These are phyloP conservation scores for Gryganskiella cystojenkinii DNA, from an alignment of 192 early-diverging fungal species.

Conservation along the genomic window DNA sequence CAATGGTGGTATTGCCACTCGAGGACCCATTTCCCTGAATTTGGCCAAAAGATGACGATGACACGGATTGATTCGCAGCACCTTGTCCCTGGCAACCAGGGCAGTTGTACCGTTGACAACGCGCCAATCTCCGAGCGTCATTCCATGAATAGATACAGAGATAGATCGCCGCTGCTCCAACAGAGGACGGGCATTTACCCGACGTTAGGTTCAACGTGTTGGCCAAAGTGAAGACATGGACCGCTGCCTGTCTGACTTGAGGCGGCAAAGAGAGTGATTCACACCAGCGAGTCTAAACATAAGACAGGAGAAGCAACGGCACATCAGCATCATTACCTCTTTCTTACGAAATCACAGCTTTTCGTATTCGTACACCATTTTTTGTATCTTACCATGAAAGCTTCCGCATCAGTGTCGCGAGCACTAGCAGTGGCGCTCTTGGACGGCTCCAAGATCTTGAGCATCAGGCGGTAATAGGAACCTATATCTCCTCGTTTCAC, in stretches of 20 bases:
- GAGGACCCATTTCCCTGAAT: background rate
- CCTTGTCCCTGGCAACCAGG: conserved; percentile 13
- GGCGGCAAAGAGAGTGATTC: conserved; percentile 61
- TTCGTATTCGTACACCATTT: background rate
- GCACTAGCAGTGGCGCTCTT: conserved; percentile 30
- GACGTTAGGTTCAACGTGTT: conserved; percentile 67
- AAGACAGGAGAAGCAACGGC: background rate
- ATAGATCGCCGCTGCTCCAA: conserved; percentile 72
- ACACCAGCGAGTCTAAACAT: conserved; percentile 65
- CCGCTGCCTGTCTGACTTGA: conserved; percentile 62
- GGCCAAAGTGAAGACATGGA: conserved; percentile 65
- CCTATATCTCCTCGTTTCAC: conserved; percentile 71
- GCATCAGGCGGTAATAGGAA: conserved; percentile 72
- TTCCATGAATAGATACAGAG: conserved; percentile 70
- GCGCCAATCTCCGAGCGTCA: conserved; percentile 31
- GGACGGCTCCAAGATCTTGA: conserved; percentile 63
- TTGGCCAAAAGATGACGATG: too few species aligned
- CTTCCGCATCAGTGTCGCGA: conserved; percentile 48
- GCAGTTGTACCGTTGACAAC: conserved; percentile 45
- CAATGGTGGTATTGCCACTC: conserved; percentile 31
- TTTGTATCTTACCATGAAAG: conserved; percentile 55
- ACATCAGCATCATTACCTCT: background rate
- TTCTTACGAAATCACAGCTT: background rate
- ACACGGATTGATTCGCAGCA: conserved; percentile 5
- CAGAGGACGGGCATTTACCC: conserved; percentile 72